These are phyloP conservation scores for Gliomastix tumulicola DNA, from an alignment of 2,329 filamentous ascomycete genomes.

Conservation along the genomic window DNA sequence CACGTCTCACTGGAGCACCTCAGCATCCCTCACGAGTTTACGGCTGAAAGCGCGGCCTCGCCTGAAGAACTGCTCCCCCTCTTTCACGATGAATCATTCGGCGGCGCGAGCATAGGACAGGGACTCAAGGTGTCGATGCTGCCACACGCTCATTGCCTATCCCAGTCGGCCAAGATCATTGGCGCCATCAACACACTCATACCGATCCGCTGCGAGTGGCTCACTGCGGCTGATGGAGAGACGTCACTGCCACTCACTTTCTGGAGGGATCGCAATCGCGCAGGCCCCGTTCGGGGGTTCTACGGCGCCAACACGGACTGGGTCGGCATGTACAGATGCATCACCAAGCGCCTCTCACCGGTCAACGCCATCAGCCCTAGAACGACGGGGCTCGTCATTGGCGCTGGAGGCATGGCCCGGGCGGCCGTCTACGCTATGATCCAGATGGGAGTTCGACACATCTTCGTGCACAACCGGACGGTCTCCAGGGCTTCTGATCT, in stretches of 20 bases:
- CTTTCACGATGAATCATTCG: background rate
- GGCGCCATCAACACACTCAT: slow-evolving; percentile 72
- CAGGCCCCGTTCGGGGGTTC: slow-evolving; percentile 59
- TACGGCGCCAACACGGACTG: slow-evolving; percentile 79
- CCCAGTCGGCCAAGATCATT: slow-evolving; percentile 55
- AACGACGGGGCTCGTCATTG: slow-evolving; percentile 52
- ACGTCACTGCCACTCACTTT: too few species aligned
- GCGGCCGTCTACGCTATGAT: slow-evolving; percentile 73
- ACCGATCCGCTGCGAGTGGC: slow-evolving; percentile 51
- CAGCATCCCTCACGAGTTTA: slow-evolving; percentile 70
- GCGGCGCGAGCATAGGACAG: background rate
- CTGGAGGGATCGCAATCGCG: slow-evolving; percentile 17
- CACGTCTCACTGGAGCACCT: slow-evolving; percentile 64
- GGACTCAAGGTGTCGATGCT: background rate
- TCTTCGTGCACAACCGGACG: slow-evolving; percentile 69
- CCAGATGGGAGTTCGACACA: slow-evolving; percentile 67
- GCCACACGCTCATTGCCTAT: slow-evolving; percentile 9
- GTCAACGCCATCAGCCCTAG: slow-evolving; percentile 55
- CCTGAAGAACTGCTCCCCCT: background rate
- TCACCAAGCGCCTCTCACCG: slow-evolving; percentile 65
- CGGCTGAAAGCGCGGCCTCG: slow-evolving; percentile 53
- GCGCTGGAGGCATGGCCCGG: slow-evolving; percentile 68
- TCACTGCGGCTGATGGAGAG: too few species aligned
- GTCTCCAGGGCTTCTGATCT: slow-evolving; percentile 57
- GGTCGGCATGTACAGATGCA: slow-evolving; percentile 69